Base-by-base conservation (phyloP, 164 flowering plant species). In the Vitis cinerea region DNA sequence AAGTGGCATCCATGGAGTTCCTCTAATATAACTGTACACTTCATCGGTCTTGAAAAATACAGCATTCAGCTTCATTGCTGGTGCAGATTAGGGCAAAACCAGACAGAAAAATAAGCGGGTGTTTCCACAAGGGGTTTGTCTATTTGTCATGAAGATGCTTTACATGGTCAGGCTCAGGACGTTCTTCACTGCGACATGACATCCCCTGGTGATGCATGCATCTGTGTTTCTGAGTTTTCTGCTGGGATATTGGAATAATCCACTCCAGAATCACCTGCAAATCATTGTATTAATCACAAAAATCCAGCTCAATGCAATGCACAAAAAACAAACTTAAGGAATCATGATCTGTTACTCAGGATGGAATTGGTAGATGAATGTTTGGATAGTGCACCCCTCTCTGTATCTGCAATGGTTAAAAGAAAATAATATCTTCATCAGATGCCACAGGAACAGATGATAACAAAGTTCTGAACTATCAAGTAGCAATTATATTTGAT, bases 101-200 rank as follows among this genome's bases (percentile, higher is more conserved):
- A 74, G 84, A 72, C 83, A 48, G 74, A 73, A 77, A 67, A 86
- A 81, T 67, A 78, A 80, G 82, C 83, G 79, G 83, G 83, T 53
- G 50, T 51, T 56, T 50, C 74, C 72, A 56, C 48, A 66, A 27
- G 14, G 66, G 58, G 64, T 31, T 51, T 11, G 61, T 37, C 57
- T 64, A 59, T 50, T 27, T 49, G 50, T 52, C 52, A 11, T 15
- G 14, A 17, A 55, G 27, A 52, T 37, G 71, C 68, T 71, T 30
- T 63, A 68, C 75, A 66, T 58, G 17, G 23, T 15, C 49, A n/a
- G 48, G 53, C 27, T 1, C 7, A 19, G 56, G 49, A 12, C 49
- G n/a, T 30, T 59, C 29, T 65, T 73, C 74, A 81, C 57, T 82
- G 81, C 23, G 77, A 67, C 77, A 85, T 74, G 73, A 77, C 79